Conservation (phyloP, 2,329 filamentous ascomycete genomes). For the Colletotrichum sp. region DNA sequence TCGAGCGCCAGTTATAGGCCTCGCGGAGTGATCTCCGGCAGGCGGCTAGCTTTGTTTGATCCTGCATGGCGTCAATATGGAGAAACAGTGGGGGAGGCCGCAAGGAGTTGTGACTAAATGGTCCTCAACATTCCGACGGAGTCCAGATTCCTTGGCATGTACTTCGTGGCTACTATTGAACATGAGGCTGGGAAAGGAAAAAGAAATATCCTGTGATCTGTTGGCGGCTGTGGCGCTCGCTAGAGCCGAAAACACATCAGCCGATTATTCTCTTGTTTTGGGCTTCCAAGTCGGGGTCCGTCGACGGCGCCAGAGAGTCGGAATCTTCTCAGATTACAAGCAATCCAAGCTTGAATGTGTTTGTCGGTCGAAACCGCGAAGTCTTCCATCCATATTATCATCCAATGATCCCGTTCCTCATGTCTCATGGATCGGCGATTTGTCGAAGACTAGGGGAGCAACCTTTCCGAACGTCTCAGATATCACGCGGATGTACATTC, state of each 20-base stretch:
- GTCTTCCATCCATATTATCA: not conserved
- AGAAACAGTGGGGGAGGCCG: not conserved
- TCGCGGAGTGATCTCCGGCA: not conserved
- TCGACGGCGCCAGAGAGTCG: too few species aligned
- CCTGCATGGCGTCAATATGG: not conserved
- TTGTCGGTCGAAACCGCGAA: not conserved
- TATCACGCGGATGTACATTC: not conserved
- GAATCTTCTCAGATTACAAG: not conserved
- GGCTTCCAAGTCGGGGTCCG: not conserved
- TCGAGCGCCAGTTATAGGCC: not conserved
- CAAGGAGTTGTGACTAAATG: not conserved
- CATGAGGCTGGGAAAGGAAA: not conserved
- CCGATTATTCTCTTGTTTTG: not conserved
- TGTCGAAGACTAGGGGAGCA: not conserved
- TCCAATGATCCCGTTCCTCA: fast-evolving
- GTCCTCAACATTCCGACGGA: not conserved
- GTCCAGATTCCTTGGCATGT: not conserved
- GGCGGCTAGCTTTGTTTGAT: not conserved
- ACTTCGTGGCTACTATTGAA: not conserved
- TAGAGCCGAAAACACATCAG: not conserved
- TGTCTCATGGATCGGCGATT: not conserved
- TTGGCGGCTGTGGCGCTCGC: not conserved
- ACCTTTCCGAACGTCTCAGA: not conserved
- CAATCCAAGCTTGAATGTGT: not conserved
- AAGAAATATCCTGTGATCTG: not conserved